A percentile compares a stretch with the other conserved stretches of the same genome.
These are phyloP conservation scores for Dillenia turbinata DNA, from an alignment of 164 flowering plant species.

Conservation along the genomic window DNA sequence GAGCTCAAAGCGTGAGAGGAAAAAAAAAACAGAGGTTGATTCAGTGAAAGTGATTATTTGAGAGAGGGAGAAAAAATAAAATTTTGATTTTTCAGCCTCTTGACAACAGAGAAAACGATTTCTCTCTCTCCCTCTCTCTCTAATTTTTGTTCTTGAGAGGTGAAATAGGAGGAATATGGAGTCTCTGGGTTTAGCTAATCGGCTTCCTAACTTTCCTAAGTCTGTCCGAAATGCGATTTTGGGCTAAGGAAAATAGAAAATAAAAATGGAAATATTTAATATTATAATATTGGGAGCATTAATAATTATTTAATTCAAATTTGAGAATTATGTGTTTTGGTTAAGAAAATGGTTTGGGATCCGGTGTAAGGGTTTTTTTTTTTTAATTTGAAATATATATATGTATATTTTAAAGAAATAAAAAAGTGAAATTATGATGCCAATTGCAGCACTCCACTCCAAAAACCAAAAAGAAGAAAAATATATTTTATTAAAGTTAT, in stretches of 20 bases:
- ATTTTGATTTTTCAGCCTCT: neutral
- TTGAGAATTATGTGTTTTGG: slow-evolving; percentile 40
- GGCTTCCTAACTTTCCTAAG: slow-evolving; percentile 15
- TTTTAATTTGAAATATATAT: neutral
- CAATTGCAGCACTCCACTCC: no score
- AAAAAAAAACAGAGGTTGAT: neutral
- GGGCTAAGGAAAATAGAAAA: slow-evolving; percentile 1
- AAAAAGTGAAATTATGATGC: neutral
- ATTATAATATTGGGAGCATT: slow-evolving; percentile 13
- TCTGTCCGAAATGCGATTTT: slow-evolving; percentile 3
- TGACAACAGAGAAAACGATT: neutral
- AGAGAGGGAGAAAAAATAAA: neutral
- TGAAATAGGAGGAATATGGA: neutral
- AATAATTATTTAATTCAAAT: slow-evolving; percentile 25
- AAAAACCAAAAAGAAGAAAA: neutral
- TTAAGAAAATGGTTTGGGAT: slow-evolving; percentile 56
- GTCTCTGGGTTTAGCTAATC: slow-evolving; percentile 9
- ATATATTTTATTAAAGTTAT: neutral
- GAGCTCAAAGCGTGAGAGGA: no score
- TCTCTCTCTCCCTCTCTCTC: neutral
- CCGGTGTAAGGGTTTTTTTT: slow-evolving; percentile 25
- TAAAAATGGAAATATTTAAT: slow-evolving; percentile 12
- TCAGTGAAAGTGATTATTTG: neutral
- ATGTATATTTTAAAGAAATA: neutral
- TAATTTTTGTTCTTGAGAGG: neutral